phyloP scores from a whole-genome alignment of 2,329 filamentous ascomycete species.

The Pseudocercospora musae region DNA sequence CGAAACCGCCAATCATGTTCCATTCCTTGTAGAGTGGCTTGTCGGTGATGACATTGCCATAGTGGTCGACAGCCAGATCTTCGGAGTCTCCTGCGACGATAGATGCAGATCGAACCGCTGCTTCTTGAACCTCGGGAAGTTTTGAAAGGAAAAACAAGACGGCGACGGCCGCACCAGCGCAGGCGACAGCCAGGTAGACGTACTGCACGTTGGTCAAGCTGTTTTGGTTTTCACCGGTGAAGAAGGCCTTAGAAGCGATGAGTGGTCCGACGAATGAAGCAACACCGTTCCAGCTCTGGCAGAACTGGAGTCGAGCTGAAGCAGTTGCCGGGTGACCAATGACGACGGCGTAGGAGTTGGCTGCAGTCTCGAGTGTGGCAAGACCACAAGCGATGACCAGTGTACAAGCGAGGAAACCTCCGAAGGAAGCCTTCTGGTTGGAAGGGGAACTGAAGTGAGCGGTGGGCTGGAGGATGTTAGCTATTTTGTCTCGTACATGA shows the following conservation, averaged over 20 bases:
- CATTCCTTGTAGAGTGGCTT: slow-evolving; percentile 40
- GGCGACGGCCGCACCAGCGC: slow-evolving; percentile 35
- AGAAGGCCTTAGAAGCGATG: slow-evolving; percentile 41
- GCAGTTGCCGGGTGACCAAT: slow-evolving; percentile 38
- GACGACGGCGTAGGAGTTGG: slow-evolving; percentile 41
- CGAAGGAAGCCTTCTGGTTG: slow-evolving; percentile 35
- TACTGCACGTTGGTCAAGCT: slow-evolving; percentile 39
- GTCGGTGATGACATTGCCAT: slow-evolving; percentile 33
- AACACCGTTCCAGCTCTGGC: slow-evolving; percentile 39
- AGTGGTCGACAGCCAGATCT: slow-evolving; percentile 30
- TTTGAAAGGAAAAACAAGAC: slow-evolving; percentile 39
- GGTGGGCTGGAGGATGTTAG: slow-evolving; percentile 20
- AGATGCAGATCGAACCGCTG: slow-evolving; percentile 26
- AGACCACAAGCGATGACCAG: slow-evolving; percentile 41
- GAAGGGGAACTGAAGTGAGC: slow-evolving; percentile 33
- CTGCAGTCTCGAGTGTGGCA: slow-evolving; percentile 39
- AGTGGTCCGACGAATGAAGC: slow-evolving; percentile 41
- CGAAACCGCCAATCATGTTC: slow-evolving; percentile 41
- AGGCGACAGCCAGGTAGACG: slow-evolving; percentile 41
- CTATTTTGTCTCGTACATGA: too few species aligned
- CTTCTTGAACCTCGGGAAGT: slow-evolving; percentile 36
- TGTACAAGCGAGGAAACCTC: slow-evolving; percentile 39
- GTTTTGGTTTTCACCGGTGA: slow-evolving; percentile 33
- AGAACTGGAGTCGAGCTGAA: slow-evolving; percentile 40
- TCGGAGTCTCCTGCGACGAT: slow-evolving; percentile 30